Evolutionary conservation across 192 early-diverging fungal genomes (phyloP), one percentile per base, ranked within the genome.

Genomic region (Mortierella antarctica): DNA sequence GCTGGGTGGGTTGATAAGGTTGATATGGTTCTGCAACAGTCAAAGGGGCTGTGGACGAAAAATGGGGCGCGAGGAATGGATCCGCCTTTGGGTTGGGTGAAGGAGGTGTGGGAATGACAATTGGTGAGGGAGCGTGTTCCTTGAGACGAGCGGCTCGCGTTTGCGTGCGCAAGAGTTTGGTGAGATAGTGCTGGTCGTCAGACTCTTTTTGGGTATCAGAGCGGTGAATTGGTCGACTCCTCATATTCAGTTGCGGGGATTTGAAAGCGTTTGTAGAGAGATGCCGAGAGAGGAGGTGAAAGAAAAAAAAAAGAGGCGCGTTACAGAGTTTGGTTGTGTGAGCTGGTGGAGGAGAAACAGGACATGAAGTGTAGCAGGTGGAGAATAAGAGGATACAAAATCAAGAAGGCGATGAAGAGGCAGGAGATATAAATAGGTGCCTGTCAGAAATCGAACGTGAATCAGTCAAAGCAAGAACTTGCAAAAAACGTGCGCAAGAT

Each of bases 181-280:
- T 17, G n/a, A 73, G 62, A 31, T 65, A n/a, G 9, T 58, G 20
- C n/a, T 57, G 52, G 51, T 73, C 71, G 10, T 73, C 46, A 11
- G 18, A 18, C 56, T 65, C 71, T 31, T 72, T 71, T 8, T 20
- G 55, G 1, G 71, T 65, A 15, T 73, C 62, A 7, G 62, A 57
- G 18, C 62, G 62, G 8, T 72, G 46, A 41, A 57, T 11, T 52
- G 51, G 42, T 15, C 48, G 23, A n/a, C 51, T 66, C 39, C 40
- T n/a, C 64, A 66, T 66, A 39, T 15, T 41, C 31, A 5, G 39
- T 41, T 14, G 1, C 12, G 49, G 17, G 12, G 49, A 50, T 55
- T 15, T 20, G 57, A 17, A 41, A 41, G 57, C n/a, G 31, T 31
- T 31, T 31, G 54, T 2, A 12, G 7, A 56, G 11, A 14, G 20